A percentile compares a stretch with the other conserved stretches of the same genome.
Conservation (phyloP, 2,329 filamentous ascomycete genomes). For the Gnomoniopsis sp. region DNA sequence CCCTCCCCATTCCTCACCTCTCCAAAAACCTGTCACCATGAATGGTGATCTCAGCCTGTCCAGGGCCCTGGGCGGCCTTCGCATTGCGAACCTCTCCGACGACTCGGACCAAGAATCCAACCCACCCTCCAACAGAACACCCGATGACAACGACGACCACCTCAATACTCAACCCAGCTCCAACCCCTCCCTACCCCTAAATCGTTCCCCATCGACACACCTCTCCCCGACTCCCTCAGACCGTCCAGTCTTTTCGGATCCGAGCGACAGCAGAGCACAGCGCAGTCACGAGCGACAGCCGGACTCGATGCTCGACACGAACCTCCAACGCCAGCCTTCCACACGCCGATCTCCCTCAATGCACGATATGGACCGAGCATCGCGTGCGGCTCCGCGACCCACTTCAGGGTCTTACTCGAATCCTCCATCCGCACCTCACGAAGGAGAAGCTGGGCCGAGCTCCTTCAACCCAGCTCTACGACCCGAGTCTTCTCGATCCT, state of each 20-base stretch:
- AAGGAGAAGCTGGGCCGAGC: conserved; percentile 32
- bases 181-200: conserved; percentile 6
- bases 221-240: conserved; percentile 18
- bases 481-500: conserved; percentile 56
- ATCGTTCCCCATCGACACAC: conserved; percentile 6
- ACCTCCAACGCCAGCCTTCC: conserved; percentile 8
- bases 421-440: conserved; percentile 26
- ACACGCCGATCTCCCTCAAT: conserved; percentile 10
- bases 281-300: conserved; percentile 2
- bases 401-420: conserved; percentile 29
- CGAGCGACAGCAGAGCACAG: background rate
- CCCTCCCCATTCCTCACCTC: conserved; percentile 10
- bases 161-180: conserved; percentile 23
- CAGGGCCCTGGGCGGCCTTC: conserved; percentile 86
- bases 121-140: conserved; percentile 27
- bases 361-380: conserved; percentile 16
- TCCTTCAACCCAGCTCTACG: conserved; percentile 35
- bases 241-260: background rate
- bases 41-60: conserved; percentile 90
- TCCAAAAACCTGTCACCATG: conserved; percentile 61
- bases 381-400: conserved; percentile 26
- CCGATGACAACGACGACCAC: conserved; percentile 30
- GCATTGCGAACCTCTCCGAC: conserved; percentile 89
- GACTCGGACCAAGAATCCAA: conserved; percentile 47
- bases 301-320: background rate